Evolutionary conservation across 495 filamentous ascomycete species (phyloP), one percentile per base, ranked within the genome.

Genomic region (Aspergillus funiculosus): DNA sequence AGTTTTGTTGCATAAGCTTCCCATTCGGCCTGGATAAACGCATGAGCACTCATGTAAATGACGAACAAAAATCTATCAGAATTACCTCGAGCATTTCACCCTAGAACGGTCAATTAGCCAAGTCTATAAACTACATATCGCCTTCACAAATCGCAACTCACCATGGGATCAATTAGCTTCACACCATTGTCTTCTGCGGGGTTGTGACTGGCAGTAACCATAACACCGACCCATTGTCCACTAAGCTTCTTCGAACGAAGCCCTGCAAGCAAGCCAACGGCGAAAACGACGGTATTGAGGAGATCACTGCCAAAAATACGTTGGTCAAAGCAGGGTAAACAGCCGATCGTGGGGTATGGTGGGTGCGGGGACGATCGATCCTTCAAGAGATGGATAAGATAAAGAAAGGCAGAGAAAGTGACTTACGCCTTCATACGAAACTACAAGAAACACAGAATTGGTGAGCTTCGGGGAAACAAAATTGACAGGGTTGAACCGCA

Each of bases 171-270:
- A 52, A 99, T 86, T 51, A 99, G 76, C 77, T 99, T 99, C 54
- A 99, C 87, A 41, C 92, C 92, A 70, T 99, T 99, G 68, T 99
- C 92, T 57, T 84, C 82, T 3, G 94, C 87, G 27, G 88, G 88
- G 68, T 99, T 99, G 77, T 99, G 92, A 54, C 88, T 95, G 25
- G 92, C 92, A 52, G 92, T 99, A 63, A 99, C 89, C 92, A 99
- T 97, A 39, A 99, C 80, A 62, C 92, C 92, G 61, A 99, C 94
- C 56, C 86, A 85, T 71, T 91, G 85, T 48, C 88, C 83, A 58
- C 82, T 82, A 39, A 90, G 76, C 62, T 89, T 90, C 60, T 86
- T 87, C 29, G 88, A 96, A 27, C 92, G 86, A n/a, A 97, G 77
- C 36, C 86, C 80, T 29, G 94, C 87, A 24, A 95, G 78, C 43